These are phyloP conservation scores for Rubus idaeus DNA, from an alignment of 306 rosid genomes.

Conservation along the genomic window DNA sequence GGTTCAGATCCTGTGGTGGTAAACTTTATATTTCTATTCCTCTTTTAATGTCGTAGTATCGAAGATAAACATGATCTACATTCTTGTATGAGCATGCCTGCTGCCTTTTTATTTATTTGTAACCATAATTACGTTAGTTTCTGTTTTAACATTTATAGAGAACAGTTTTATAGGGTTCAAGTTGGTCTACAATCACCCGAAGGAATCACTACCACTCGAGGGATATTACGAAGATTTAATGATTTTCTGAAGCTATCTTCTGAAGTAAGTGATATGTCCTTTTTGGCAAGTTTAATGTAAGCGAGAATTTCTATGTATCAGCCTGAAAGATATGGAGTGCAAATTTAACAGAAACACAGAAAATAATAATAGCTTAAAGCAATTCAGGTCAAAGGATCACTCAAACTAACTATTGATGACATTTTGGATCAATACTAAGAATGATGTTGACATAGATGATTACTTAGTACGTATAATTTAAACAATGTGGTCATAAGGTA, in stretches of 20 bases:
- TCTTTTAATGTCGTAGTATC: neutral
- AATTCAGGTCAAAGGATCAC: neutral
- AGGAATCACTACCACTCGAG: conserved; percentile 65
- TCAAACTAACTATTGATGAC: neutral
- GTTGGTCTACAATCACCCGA: conserved; percentile 82
- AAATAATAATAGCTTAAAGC: neutral
- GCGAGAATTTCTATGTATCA: neutral
- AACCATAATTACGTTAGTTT: neutral
- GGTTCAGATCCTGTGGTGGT: conserved; percentile 74
- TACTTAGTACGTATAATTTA: neutral
- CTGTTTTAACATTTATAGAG: conserved; percentile 25
- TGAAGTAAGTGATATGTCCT: conserved; percentile 49
- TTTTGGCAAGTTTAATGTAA: neutral
- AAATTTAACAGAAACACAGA: neutral
- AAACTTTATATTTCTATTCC: conserved; percentile 8
- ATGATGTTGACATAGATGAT: neutral
- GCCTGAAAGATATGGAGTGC: neutral
- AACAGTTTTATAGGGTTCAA: conserved; percentile 86
- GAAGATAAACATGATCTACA: too few species aligned
- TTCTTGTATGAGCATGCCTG: conserved; percentile 1
- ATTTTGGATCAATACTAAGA: neutral
- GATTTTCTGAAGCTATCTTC: conserved; percentile 67
- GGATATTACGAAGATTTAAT: conserved; percentile 69
- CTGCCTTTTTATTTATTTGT: neutral
- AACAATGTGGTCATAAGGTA: neutral